Evolutionary conservation across 805 yeast species (phyloP).

Genomic region (Teunomyces barrocoloradensis): DNA sequence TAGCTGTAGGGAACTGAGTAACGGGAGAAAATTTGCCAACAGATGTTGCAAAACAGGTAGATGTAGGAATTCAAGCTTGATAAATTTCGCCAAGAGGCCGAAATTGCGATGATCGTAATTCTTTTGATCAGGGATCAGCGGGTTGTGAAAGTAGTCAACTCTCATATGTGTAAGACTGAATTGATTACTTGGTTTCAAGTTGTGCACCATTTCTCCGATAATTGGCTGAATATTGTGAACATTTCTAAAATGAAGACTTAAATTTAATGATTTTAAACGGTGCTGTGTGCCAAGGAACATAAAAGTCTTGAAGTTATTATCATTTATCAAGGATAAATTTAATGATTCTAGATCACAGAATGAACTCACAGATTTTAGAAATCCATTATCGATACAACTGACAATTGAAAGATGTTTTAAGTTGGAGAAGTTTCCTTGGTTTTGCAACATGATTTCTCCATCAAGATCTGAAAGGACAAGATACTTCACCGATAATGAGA

Average conservation of each 20-base stretch:
- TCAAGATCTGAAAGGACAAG: not conserved
- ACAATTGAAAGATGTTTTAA: not conserved
- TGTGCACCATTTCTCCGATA: not conserved
- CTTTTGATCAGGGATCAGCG: not conserved
- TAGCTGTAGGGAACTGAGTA: not conserved
- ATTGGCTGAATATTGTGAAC: not conserved
- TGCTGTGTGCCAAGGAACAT: not conserved
- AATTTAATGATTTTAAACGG: not conserved
- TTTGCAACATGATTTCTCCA: not conserved
- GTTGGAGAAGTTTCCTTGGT: not conserved
- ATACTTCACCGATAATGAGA: not conserved
- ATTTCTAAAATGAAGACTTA: not conserved
- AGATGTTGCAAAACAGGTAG: conserved; percentile 5
- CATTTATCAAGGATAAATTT: not conserved
- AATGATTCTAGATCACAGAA: not conserved
- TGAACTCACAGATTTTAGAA: not conserved
- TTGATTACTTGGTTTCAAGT: not conserved
- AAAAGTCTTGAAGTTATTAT: conserved; percentile 1
- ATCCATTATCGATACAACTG: not conserved
- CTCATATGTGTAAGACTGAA: not conserved
- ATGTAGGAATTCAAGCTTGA: conserved; percentile 3
- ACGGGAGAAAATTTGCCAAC: conserved; percentile 3
- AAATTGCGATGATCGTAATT: not conserved
- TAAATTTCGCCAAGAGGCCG: not conserved
- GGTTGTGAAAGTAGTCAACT: not conserved